Evolutionary conservation across 768 basidiomycete species (phyloP), one percentile per base, ranked within the genome.

Genomic region (Mrakia blollopis): DNA sequence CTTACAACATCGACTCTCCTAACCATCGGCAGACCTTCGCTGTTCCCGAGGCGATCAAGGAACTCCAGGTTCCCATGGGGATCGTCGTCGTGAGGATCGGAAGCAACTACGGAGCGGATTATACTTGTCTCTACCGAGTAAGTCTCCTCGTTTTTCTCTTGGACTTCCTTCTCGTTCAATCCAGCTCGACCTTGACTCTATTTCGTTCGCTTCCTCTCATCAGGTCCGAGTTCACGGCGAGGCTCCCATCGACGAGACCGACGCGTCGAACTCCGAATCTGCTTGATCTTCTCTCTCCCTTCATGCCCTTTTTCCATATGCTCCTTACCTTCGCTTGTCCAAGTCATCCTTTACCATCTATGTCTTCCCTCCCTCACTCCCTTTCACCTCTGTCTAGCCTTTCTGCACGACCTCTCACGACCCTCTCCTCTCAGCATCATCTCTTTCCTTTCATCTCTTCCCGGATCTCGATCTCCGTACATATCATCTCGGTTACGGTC

Each of bases 51-150:
- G 90, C 90, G 73, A 86, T 95, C 50, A 86, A 85, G 76, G 88
- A 88, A 10, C 86, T 94, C 11, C 90, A 87, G 11, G 85, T 97
- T 60, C 93, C 94, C 82, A 91, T 96, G 80, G 92, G 92, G 2
- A 85, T 96, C 72, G 91, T 98, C 37, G 89, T 91, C 78, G 86
- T 97, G 81, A 85, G 88, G 79, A 86, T 98, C 80, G 87, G 89
- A 84, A 91, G 86, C 81, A 98, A 98, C 82, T 98, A 94, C 91
- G 96, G 95, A 60, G 86, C 87, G 9, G 89, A 91, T 76, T 92
- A 88, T 82, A 97, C 95, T 0, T 98, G 96, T 83, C 83, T 98
- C 54, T 98, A 84, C 71, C 23, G 76, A 39, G 76, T 77, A 21
- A 62, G 76, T 71, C 25, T 23, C 21, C 3, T 61, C 32, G 41